These are phyloP conservation scores for Alternaria hordeiaustralica DNA, from an alignment of 2,329 filamentous ascomycete species.

Conservation along the genomic window DNA sequence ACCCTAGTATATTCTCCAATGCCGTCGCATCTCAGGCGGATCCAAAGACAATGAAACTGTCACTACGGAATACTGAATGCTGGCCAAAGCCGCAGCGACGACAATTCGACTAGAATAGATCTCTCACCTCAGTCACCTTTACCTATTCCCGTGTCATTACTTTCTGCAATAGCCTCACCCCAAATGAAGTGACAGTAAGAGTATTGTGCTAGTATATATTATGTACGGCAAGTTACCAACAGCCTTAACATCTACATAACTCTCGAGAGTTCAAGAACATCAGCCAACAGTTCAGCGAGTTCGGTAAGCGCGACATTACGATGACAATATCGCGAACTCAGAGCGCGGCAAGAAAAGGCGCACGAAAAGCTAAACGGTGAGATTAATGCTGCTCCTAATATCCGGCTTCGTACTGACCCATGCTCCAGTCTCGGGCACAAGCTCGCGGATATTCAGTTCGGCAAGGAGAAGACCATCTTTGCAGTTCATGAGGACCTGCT, in stretches of 20 bases:
- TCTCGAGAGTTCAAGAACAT: too few relatives aligned
- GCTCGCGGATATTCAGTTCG: too few relatives aligned
- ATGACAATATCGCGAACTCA: too few relatives aligned
- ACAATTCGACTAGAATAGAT: not conserved
- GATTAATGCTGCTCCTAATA: too few relatives aligned
- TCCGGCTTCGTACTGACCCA: too few relatives aligned
- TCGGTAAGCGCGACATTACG: too few relatives aligned
- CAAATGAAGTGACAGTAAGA: not conserved
- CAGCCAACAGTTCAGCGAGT: too few relatives aligned
- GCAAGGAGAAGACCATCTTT: too few relatives aligned
- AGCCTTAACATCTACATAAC: fast-evolving
- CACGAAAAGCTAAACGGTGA: too few relatives aligned
- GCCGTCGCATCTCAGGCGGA: not conserved
- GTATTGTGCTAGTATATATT: not conserved
- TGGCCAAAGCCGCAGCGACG: not conserved
- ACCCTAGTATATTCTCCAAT: not conserved
- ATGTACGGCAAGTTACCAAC: fast-evolving
- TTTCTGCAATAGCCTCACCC: not conserved
- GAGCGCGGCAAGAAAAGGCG: too few relatives aligned
- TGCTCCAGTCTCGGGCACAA: too few relatives aligned
- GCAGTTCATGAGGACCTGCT: not conserved
- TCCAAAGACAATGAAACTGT: not conserved
- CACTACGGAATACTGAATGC: not conserved
- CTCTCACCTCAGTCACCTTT: not conserved
- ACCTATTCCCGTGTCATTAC: not conserved